phyloP scores from a whole-genome alignment of 192 early-diverging fungal genomes.

The Umbelopsis sp. region DNA sequence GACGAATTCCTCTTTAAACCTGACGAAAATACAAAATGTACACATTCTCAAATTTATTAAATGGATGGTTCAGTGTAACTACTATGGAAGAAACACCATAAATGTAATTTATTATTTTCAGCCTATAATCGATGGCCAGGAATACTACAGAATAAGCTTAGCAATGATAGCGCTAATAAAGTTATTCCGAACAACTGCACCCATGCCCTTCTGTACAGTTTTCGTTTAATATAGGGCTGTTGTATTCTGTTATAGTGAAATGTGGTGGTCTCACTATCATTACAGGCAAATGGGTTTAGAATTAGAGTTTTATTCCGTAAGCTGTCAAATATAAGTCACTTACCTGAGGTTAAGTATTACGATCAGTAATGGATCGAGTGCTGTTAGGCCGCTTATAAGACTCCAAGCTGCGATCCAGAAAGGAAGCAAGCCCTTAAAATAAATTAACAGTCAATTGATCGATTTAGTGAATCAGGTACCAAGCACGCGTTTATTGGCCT shows the following conservation, averaged over 20 bases:
- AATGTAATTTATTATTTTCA: not conserved
- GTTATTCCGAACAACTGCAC: slow-evolving; percentile 19
- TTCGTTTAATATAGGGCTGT: slow-evolving; percentile 26
- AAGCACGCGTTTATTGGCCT: not conserved
- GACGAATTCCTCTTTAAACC: too few species aligned
- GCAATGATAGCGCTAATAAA: slow-evolving; percentile 16
- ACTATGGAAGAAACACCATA: too few species aligned
- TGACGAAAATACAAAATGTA: too few species aligned
- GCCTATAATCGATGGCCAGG: slow-evolving; percentile 37
- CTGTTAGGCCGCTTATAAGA: slow-evolving; percentile 31
- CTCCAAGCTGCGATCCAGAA: slow-evolving; percentile 16
- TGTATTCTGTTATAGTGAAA: slow-evolving; percentile 40
- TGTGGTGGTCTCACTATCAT: slow-evolving; percentile 39
- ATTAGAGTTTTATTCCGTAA: too few species aligned
- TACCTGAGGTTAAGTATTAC: slow-evolving; percentile 39
- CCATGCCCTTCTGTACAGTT: slow-evolving; percentile 28
- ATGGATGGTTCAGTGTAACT: too few species aligned
- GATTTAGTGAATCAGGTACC: too few species aligned
- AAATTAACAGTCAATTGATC: not conserved
- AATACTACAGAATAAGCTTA: slow-evolving; percentile 32
- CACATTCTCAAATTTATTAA: too few species aligned
- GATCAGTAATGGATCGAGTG: slow-evolving; percentile 42
- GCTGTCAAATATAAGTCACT: not conserved
- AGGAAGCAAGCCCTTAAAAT: not conserved
- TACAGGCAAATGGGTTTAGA: too few species aligned